Evolutionary conservation across 805 yeast species (phyloP).

Genomic region (Cephaloascus fragrans): DNA sequence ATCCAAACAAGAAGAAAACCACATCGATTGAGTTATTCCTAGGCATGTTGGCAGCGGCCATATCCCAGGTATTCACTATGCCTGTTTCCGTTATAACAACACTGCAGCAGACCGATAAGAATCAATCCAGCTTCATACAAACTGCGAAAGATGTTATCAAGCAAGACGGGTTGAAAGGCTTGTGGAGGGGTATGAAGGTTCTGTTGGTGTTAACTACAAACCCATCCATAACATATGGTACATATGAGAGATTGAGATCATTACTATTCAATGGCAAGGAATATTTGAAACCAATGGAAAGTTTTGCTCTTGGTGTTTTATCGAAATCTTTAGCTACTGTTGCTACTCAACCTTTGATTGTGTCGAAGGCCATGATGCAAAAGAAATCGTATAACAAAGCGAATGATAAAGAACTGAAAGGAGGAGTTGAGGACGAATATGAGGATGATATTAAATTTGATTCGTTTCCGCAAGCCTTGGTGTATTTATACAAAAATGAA

Average conservation of each 20-base stretch:
- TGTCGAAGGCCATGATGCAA: conserved; percentile 77
- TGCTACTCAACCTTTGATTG: conserved; percentile 76
- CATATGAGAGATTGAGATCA: conserved; percentile 58
- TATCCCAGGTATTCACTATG: conserved; percentile 70
- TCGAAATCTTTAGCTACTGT: conserved; percentile 76
- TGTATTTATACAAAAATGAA: conserved; percentile 51
- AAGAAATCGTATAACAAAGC: conserved; percentile 17
- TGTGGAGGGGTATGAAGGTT: conserved; percentile 82
- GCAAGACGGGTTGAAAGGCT: conserved; percentile 60
- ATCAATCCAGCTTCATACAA: conserved; percentile 20
- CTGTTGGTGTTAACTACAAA: conserved; percentile 68
- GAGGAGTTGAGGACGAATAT: conserved; percentile 17
- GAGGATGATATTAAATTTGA: conserved; percentile 35
- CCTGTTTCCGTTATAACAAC: conserved; percentile 73
- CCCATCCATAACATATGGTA: conserved; percentile 82
- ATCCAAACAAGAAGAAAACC: conserved; percentile 29
- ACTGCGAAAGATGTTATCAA: conserved; percentile 41
- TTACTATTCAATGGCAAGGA: conserved; percentile 31
- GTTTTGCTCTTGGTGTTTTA: conserved; percentile 66
- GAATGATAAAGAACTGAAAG: conserved; percentile 18
- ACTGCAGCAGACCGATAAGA: conserved; percentile 44
- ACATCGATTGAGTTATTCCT: conserved; percentile 62
- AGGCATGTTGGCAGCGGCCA: conserved; percentile 76
- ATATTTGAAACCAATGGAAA: conserved; percentile 49
- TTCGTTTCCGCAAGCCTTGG: conserved; percentile 54